Evolutionary conservation across 352 stramenopile species (phyloP).

Genomic region (Phytopythium aichiense): DNA sequence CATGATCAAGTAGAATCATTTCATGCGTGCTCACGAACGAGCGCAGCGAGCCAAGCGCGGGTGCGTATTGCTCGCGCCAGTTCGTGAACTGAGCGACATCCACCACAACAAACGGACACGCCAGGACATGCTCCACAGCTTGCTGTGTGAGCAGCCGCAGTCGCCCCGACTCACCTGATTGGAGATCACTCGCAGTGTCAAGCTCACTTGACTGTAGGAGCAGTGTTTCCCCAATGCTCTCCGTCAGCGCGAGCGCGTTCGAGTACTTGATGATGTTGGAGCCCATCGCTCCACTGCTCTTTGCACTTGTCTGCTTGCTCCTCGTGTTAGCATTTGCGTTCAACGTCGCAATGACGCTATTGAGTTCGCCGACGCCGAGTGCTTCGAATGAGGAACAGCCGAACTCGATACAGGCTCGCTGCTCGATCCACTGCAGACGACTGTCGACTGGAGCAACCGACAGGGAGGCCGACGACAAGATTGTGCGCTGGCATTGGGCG

Average conservation of each 20-base stretch:
- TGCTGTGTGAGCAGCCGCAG: constrained; percentile 33
- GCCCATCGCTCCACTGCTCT: not conserved
- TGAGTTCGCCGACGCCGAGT: constrained; percentile 14
- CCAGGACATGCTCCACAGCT: constrained; percentile 37
- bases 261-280: constrained; percentile 31
- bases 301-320: not conserved
- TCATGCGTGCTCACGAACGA: constrained; percentile 77
- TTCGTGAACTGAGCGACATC: constrained; percentile 52
- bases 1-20: constrained; percentile 81
- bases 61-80: constrained; percentile 56
- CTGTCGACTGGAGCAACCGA: constrained; percentile 21
- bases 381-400: constrained; percentile 15
- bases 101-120: constrained; percentile 63
- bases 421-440: constrained; percentile 29
- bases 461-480: constrained; percentile 20
- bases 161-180: constrained; percentile 46
- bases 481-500: constrained; percentile 7
- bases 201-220: not conserved
- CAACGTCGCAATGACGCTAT: constrained; percentile 14
- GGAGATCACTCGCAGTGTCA: not conserved
- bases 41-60: constrained; percentile 52
- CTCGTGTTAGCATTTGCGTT: not conserved
- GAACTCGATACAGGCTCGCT: constrained; percentile 22
- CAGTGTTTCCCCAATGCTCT: constrained; percentile 6
- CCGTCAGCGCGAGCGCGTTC: constrained; percentile 25